phyloP scores from a whole-genome alignment of 2,329 filamentous ascomycete genomes.

The Setomelanomma holmii region DNA sequence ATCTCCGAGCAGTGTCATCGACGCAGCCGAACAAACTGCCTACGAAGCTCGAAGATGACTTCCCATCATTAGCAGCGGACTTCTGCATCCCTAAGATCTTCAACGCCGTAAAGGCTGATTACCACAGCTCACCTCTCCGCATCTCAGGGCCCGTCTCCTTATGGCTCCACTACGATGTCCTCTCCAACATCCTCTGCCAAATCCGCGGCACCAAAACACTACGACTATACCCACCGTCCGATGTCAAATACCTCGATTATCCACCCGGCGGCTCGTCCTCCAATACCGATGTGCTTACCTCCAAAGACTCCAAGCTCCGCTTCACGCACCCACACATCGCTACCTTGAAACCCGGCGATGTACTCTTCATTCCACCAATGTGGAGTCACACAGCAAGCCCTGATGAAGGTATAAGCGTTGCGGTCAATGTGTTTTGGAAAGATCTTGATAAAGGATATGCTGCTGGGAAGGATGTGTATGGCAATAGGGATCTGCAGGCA shows the following conservation, averaged over 20 bases:
- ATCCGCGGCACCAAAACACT: conserved; percentile 76
- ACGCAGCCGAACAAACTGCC: conserved; percentile 72
- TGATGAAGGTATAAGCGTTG: conserved; percentile 66
- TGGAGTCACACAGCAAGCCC: conserved; percentile 80
- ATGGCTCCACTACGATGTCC: conserved; percentile 93
- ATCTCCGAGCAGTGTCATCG: conserved; percentile 78
- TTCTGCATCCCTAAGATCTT: conserved; percentile 67
- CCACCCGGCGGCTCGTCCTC: conserved; percentile 82
- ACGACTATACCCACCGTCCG: conserved; percentile 78
- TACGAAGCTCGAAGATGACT: conserved; percentile 74
- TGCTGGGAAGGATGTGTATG: conserved; percentile 81
- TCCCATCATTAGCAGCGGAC: conserved; percentile 71
- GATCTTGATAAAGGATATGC: conserved; percentile 73
- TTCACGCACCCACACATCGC: conserved; percentile 70
- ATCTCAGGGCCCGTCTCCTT: conserved; percentile 82
- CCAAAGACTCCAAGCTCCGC: conserved; percentile 26
- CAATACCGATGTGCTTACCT: conserved; percentile 71
- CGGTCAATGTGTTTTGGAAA: conserved; percentile 90
- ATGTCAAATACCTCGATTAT: conserved; percentile 74
- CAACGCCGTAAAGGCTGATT: conserved; percentile 59
- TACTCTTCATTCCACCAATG: conserved; percentile 80
- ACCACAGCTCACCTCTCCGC: conserved; percentile 80
- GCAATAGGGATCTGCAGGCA: conserved; percentile 81
- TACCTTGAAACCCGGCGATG: conserved; percentile 72
- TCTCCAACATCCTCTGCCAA: conserved; percentile 87